Evolutionary conservation across 148 eudicot species (phyloP).

Genomic region (Vaccinium corymbosum): DNA sequence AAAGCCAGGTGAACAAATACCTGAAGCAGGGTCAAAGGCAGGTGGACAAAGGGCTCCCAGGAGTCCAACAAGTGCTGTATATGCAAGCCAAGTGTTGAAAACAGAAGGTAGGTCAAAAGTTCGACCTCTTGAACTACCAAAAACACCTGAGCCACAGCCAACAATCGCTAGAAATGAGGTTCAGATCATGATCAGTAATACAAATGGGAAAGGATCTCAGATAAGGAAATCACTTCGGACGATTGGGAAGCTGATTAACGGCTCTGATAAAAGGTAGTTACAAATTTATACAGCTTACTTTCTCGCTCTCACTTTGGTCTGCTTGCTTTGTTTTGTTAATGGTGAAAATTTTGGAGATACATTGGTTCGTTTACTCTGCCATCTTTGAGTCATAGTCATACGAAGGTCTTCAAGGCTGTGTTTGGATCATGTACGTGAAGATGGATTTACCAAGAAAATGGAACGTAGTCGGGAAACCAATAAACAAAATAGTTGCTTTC

Average conservation of each 20-base stretch:
- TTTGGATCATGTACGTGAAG: not conserved
- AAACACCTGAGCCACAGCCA: constrained; percentile 50
- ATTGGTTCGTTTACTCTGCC: not conserved
- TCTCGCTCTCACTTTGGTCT: not conserved
- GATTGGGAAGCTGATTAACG: constrained; percentile 77
- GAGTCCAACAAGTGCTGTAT: constrained; percentile 26
- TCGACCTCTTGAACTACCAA: constrained; percentile 32
- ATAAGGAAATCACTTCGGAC: constrained; percentile 73
- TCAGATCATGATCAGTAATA: constrained; percentile 17
- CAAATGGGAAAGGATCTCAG: constrained; percentile 68
- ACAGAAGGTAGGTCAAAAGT: constrained; percentile 22
- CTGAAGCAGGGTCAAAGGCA: constrained; percentile 23
- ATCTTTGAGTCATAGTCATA: too few species aligned
- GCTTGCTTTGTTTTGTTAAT: not conserved
- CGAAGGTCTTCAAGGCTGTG: not conserved
- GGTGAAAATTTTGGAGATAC: not conserved
- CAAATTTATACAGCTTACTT: not conserved
- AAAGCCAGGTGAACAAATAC: constrained; percentile 11
- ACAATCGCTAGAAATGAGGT: constrained; percentile 17
- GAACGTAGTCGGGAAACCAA: too few species aligned
- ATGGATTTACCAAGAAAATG: too few species aligned
- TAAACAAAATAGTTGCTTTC: too few species aligned
- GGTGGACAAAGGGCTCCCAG: constrained; percentile 18
- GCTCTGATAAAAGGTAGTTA: constrained; percentile 75
- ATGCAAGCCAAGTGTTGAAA: constrained; percentile 17